Base-by-base conservation (phyloP, 345 rosid genomes). In the Moricandia moricandioides region DNA sequence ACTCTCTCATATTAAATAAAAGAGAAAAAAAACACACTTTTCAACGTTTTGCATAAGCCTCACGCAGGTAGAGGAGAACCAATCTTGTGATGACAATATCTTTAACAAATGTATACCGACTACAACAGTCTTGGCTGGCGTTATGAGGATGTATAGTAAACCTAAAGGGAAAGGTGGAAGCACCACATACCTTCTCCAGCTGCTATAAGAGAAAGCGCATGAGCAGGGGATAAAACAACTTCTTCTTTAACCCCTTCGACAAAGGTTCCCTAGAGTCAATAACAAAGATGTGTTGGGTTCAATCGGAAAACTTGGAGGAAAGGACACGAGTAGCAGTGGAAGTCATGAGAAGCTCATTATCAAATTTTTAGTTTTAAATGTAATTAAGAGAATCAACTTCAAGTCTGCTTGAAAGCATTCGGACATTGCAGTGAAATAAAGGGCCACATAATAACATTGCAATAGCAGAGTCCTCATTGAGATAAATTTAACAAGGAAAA, bases 181-280 rank as follows among this genome's bases (percentile, higher is more conserved):
- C 67, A 62, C 72, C 62, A 34, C 81, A 76, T 72, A 86, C 99
- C 99, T 96, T 96, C 99, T 78, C 99, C 99, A 80, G 99, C 92
- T 34, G 99, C 99, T 70, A 96, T 92, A 77, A 96, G 89, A 62
- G 99, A 96, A 57, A 96, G 98, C 27, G 90, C 94, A 83, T 96
- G 99, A 66, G 98, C 99, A 78, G 99, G 96, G 73, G 99, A 96
- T 80, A 96, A 80, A 21, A 96, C 99, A 81, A 92, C 99, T 88
- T 96, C 99, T 79, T 96, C 96, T 87, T 96, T 92, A 67, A 96
- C 76, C 75, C 99, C 99, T 80, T 96, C 99, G 39, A 96, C 93
- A 82, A 87, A 96, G 74, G 97, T 96, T 84, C 99, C 99, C 99
- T 96, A 71, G 12, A 69, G 82, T 65, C 57, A 79, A 55, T 27